A percentile compares a stretch with the other conserved stretches of the same genome.
These are phyloP conservation scores for Ophiostoma quercus DNA, from an alignment of 2,329 filamentous ascomycete species.

Conservation along the genomic window DNA sequence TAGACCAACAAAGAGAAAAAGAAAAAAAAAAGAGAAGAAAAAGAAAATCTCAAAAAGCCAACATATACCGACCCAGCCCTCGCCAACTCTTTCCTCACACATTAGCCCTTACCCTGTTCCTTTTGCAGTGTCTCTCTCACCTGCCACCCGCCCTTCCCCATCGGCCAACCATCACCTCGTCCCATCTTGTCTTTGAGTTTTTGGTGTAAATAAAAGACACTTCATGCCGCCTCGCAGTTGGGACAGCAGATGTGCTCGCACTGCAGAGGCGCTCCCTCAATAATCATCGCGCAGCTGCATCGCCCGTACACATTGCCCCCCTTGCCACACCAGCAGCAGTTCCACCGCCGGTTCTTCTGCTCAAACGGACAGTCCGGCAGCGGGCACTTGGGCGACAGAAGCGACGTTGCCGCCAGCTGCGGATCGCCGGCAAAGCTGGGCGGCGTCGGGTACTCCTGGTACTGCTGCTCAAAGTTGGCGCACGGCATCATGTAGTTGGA, in stretches of 20 bases:
- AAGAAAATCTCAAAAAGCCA: not conserved
- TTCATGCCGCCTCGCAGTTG: conserved; percentile 40
- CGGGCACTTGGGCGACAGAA: conserved; percentile 41
- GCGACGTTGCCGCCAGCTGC: conserved; percentile 30
- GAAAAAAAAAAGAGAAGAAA: not conserved
- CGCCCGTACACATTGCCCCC: conserved; percentile 47
- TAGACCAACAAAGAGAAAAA: not conserved
- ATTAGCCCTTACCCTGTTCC: not conserved
- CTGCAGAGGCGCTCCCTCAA: conserved; percentile 44
- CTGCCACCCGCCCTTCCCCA: conserved; percentile 3
- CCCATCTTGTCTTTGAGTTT: not conserved
- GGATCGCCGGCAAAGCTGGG: conserved; percentile 37
- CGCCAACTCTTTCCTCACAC: not conserved
- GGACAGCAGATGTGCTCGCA: conserved; percentile 53
- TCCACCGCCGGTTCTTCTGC: conserved; percentile 46
- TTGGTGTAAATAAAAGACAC: not conserved
- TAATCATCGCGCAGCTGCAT: conserved; percentile 50
- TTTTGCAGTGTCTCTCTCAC: not conserved
- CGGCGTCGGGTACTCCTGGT: conserved; percentile 46
- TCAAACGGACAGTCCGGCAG: conserved; percentile 47
- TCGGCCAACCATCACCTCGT: not conserved
- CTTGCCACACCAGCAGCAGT: conserved; percentile 54
- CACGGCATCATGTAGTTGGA: conserved; percentile 36
- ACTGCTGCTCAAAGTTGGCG: conserved; percentile 40
- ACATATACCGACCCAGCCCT: not conserved